phyloP scores from a whole-genome alignment of 1,139 yeast genomes.

The Lodderomyces elongisporus region DNA sequence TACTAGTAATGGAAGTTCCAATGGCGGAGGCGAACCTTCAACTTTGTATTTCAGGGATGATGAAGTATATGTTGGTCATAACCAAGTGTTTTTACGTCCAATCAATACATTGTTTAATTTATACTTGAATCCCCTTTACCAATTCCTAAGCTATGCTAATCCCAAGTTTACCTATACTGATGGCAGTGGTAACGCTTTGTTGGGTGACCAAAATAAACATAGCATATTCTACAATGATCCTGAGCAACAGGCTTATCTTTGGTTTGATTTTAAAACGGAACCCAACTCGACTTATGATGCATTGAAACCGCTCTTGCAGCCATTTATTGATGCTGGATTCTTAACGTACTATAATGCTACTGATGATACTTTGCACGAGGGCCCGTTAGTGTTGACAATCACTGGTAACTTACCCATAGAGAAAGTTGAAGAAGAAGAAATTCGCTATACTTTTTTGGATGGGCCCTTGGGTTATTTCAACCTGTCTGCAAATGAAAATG shows the following conservation, averaged over 20 bases:
- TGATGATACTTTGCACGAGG: slow-evolving; percentile 20
- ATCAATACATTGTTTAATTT: slow-evolving; percentile 43
- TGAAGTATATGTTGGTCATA: slow-evolving; percentile 66
- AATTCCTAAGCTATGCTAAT: slow-evolving; percentile 45
- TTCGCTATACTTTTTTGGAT: slow-evolving; percentile 34
- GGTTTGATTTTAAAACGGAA: slow-evolving; percentile 42
- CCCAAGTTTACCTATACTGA: slow-evolving; percentile 18
- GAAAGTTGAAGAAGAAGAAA: slow-evolving; percentile 19
- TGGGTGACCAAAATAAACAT: slow-evolving; percentile 18
- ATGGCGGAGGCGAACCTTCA: too few species aligned
- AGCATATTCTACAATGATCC: slow-evolving; percentile 39
- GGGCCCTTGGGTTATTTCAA: slow-evolving; percentile 31
- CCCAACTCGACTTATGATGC: slow-evolving; percentile 29
- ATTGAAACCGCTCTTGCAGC: slow-evolving; percentile 25
- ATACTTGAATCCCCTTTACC: slow-evolving; percentile 51
- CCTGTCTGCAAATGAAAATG: slow-evolving; percentile 5
- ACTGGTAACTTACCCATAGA: slow-evolving; percentile 40
- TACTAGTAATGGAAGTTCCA: slow-evolving; percentile 16
- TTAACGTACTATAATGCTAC: slow-evolving; percentile 31
- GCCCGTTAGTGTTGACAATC: slow-evolving; percentile 36
- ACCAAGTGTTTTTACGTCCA: slow-evolving; percentile 39
- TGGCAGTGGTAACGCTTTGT: slow-evolving; percentile 11
- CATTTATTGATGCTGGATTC: slow-evolving; percentile 29
- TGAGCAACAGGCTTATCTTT: slow-evolving; percentile 34
- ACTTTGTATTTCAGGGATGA: slow-evolving; percentile 23